These are phyloP conservation scores for Aspergillus cristatus DNA, from an alignment of 495 filamentous ascomycete species.

Conservation along the genomic window DNA sequence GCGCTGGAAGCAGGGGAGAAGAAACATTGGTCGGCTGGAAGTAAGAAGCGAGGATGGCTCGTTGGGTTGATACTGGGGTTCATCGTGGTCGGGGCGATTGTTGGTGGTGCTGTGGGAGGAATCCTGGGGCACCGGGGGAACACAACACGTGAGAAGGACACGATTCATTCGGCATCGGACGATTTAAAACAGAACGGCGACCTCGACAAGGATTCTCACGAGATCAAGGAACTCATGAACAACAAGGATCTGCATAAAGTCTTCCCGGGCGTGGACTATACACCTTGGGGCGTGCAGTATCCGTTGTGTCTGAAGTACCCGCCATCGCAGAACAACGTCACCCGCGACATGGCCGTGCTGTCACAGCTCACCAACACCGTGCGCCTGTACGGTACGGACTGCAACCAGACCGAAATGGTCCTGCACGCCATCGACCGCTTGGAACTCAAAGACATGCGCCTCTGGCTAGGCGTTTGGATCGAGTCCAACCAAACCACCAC, in stretches of 20 bases:
- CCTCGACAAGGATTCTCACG: slow-evolving; percentile 59
- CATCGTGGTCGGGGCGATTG: slow-evolving; percentile 58
- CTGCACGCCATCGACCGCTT: slow-evolving; percentile 72
- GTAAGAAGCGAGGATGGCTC: slow-evolving; percentile 64
- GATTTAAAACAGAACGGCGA: slow-evolving; percentile 53
- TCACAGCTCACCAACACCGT: slow-evolving; percentile 85
- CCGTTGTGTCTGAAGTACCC: slow-evolving; percentile 72
- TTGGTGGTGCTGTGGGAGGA: slow-evolving; percentile 71
- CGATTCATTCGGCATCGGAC: slow-evolving; percentile 17
- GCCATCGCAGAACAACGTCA: slow-evolving; percentile 88
- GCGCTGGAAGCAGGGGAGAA: slow-evolving; percentile 13
- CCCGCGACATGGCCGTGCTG: slow-evolving; percentile 81
- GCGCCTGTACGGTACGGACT: slow-evolving; percentile 92
- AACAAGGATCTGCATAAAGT: slow-evolving; percentile 81
- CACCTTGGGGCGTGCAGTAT: slow-evolving; percentile 82
- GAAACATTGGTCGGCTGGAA: slow-evolving; percentile 40
- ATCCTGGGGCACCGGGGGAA: slow-evolving; percentile 45
- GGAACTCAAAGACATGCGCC: slow-evolving; percentile 66
- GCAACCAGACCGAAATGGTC: slow-evolving; percentile 95
- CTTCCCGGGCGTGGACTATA: slow-evolving; percentile 96
- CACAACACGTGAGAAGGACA: slow-evolving; percentile 9
- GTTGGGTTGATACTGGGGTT: slow-evolving; percentile 51
- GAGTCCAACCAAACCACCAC: slow-evolving; percentile 80
- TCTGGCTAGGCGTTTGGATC: slow-evolving; percentile 96
- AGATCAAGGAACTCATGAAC: slow-evolving; percentile 75